Base-by-base conservation (phyloP, 805 yeast genomes). In the Saturnispora ahearnii region DNA sequence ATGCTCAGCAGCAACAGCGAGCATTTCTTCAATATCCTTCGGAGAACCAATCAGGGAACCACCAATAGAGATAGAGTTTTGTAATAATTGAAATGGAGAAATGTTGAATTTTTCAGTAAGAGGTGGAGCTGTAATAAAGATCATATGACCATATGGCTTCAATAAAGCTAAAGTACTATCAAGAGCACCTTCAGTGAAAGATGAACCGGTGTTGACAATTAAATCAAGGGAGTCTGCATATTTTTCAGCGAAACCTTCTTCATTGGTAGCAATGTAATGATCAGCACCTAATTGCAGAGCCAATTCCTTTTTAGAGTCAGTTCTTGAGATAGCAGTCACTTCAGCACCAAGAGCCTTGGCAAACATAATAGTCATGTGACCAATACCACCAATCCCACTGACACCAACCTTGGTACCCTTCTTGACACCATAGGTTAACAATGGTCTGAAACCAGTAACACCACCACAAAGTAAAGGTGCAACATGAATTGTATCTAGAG, bases 381-480 rank as follows among this genome's bases (percentile, higher is more conserved):
- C 76, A 57, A 72, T 67, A 26, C 76, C 76, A 54, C 76, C 76
- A 51, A 72, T 64, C 52, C 76, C 76, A 51, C 65, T 59, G 53
- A 79, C 68, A 56, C 79, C 82, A 45, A 77, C 77, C 45, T 66
- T 71, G 53, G 69, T 70, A 45, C 78, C 79, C 44, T 73, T 71
- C 50, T 74, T 77, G 57, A 68, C 70, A 30, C 73, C 74, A 26
- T 62, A 57, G 2, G 58, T 59, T n/a, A 60, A 50, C 54, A 77
- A 62, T 24, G 82, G 82, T 26, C 77, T 73, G 57, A 66, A 77
- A 15, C 72, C 77, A 8, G 81, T 77, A 51, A 76, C 65, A 42
- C 81, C 82, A 50, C 78, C 82, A 64, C 82, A 77, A 59, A 77
- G 60, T 64, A 77, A 62, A 24, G 82, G 81, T n/a, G 81, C 81